A percentile compares a stretch with the other conserved stretches of the same genome.
phyloP scores from a whole-genome alignment of 2,329 filamentous ascomycete species.

The Colletotrichum navitas region DNA sequence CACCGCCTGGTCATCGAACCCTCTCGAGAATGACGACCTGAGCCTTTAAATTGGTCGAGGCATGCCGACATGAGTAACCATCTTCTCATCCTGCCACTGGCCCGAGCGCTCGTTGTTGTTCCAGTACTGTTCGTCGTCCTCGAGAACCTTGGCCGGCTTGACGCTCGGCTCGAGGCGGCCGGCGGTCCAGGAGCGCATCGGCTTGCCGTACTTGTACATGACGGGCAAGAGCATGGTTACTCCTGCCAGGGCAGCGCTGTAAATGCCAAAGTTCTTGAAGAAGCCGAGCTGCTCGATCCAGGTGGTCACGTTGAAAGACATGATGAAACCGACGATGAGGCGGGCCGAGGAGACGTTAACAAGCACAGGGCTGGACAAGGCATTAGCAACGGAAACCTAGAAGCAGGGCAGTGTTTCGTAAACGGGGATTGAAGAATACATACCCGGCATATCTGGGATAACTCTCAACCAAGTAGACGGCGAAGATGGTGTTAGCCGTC shows the following conservation, averaged over 20 bases:
- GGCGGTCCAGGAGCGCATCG: conserved; percentile 42
- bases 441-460: conserved; percentile 47
- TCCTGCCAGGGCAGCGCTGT: conserved; percentile 50
- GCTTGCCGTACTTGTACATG: conserved; percentile 46
- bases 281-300: conserved; percentile 49
- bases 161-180: conserved; percentile 37
- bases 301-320: conserved; percentile 47
- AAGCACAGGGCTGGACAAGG: conserved; percentile 47
- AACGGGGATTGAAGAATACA: not conserved
- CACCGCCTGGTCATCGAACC: no score
- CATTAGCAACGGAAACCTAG: conserved; percentile 7
- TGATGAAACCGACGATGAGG: conserved; percentile 49
- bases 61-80: conserved; percentile 28
- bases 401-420: no score
- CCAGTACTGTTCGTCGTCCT: conserved; percentile 43
- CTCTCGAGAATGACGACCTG: not conserved
- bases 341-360: conserved; percentile 52
- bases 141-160: conserved; percentile 33
- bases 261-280: conserved; percentile 49
- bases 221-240: conserved; percentile 48
- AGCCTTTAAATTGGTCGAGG: conserved; percentile 23
- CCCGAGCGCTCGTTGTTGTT: conserved; percentile 32
- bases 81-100: conserved; percentile 42
- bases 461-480: conserved; percentile 52
- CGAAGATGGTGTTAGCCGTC: conserved; percentile 47